These are phyloP conservation scores for Orbilia oligospora DNA, from an alignment of 2,329 filamentous ascomycete genomes.

Conservation along the genomic window DNA sequence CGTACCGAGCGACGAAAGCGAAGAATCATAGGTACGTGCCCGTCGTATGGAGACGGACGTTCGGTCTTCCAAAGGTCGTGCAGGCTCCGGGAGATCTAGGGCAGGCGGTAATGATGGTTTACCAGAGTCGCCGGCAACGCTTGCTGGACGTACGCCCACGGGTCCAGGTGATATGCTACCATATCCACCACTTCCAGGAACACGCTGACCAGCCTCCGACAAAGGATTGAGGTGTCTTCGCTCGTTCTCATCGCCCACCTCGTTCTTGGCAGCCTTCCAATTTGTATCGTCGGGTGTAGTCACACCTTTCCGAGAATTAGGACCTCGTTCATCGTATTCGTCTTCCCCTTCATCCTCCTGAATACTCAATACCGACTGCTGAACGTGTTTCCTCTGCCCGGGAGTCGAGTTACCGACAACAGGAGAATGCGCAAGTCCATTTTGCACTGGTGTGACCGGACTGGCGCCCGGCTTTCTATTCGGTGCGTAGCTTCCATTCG, in stretches of 20 bases:
- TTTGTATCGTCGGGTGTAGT: not conserved
- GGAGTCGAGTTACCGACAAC: slow-evolving; percentile 17
- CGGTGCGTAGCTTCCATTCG: not conserved
- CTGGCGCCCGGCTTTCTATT: slow-evolving; percentile 24
- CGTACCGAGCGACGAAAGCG: slow-evolving; percentile 11
- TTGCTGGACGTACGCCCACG: slow-evolving; percentile 25
- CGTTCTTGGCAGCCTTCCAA: slow-evolving; percentile 24
- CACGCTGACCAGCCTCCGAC: not conserved
- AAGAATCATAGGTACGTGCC: slow-evolving; percentile 46
- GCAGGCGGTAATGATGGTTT: slow-evolving; percentile 46
- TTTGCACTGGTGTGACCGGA: slow-evolving; percentile 10
- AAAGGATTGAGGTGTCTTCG: slow-evolving; percentile 50
- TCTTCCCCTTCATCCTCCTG: slow-evolving; percentile 43
- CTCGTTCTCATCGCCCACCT: slow-evolving; percentile 41
- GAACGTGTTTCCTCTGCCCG: slow-evolving; percentile 26
- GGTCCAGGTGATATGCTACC: slow-evolving; percentile 36
- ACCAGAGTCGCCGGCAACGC: slow-evolving; percentile 15
- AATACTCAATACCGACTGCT: slow-evolving; percentile 36
- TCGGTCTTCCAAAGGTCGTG: slow-evolving; percentile 44
- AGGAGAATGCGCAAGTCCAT: slow-evolving; percentile 25
- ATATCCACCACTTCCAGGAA: slow-evolving; percentile 26
- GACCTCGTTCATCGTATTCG: slow-evolving; percentile 36
- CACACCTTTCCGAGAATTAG: not conserved
- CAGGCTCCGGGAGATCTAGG: slow-evolving; percentile 50
- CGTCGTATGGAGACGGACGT: slow-evolving; percentile 20